Percentiles rank a stretch among this genome's conserved stretches.
Evolutionary conservation across 805 yeast genomes (phyloP).

Genomic region (Wickerhamiella spandovensis): DNA sequence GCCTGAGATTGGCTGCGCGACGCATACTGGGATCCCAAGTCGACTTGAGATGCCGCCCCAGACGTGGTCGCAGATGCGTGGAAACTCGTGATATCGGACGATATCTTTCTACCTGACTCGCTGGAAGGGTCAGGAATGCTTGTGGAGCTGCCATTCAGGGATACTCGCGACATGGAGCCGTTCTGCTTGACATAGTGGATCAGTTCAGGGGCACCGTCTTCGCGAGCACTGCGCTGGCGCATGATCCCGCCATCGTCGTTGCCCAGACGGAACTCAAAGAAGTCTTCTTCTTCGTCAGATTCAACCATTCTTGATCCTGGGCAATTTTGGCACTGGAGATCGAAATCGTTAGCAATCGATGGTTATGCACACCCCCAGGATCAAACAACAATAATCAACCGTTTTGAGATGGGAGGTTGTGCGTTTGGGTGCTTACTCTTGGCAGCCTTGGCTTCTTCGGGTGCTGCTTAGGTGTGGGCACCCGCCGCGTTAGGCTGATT

Average conservation of each 20-base stretch:
- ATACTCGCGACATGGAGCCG: not conserved
- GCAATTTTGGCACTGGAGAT: no score
- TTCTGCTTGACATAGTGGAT: slow-evolving; percentile 10
- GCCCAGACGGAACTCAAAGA: slow-evolving; percentile 28
- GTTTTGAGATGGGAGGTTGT: no score
- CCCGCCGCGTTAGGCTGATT: no score
- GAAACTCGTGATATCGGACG: not conserved
- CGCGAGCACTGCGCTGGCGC: slow-evolving; percentile 7
- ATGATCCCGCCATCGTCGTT: slow-evolving; percentile 15
- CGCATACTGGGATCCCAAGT: no score
- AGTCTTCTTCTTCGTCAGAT: slow-evolving; percentile 21
- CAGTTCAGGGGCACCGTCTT: slow-evolving; percentile 13
- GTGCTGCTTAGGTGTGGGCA: no score
- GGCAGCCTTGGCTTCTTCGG: no score
- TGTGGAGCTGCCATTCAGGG: not conserved
- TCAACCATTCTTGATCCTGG: not conserved
- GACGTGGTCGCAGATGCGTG: not conserved
- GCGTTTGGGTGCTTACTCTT: no score
- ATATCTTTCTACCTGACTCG: not conserved
- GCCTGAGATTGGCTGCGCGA: no score
- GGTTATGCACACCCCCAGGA: no score
- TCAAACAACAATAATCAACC: no score
- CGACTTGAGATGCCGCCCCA: not conserved
- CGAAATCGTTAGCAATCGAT: no score
- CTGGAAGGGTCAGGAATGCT: not conserved